phyloP scores from a whole-genome alignment of 1,284 basidiomycete genomes.

The Rugosomyces carneus region DNA sequence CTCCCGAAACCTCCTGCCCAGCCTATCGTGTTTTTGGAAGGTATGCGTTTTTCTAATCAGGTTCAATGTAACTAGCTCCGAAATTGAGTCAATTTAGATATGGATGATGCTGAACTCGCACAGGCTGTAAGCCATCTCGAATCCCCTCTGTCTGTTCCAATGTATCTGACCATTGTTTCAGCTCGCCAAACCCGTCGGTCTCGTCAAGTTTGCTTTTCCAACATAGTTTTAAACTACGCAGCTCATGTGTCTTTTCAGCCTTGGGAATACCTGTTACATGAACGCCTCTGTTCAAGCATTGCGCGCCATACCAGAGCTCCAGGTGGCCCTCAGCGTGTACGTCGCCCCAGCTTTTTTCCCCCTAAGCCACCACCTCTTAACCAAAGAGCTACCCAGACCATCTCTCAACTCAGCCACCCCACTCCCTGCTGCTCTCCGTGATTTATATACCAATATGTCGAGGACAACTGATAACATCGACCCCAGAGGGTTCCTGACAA shows the following conservation, averaged over 20 bases:
- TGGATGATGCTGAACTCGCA: constrained; percentile 80
- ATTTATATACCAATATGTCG: constrained; percentile 70
- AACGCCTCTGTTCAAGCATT: constrained; percentile 93
- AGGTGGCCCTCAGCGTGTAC: constrained; percentile 57
- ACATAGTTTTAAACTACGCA: constrained; percentile 11
- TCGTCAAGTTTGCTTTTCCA: constrained; percentile 47
- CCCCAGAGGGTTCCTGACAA: constrained; percentile 66
- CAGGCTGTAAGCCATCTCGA: constrained; percentile 50
- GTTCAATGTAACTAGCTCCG: not conserved
- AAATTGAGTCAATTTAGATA: constrained; percentile 49
- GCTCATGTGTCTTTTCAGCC: constrained; percentile 28
- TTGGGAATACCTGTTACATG: constrained; percentile 95
- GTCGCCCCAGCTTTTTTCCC: too few species aligned
- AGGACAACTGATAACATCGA: constrained; percentile 75
- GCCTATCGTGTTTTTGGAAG: constrained; percentile 78
- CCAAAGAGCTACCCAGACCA: constrained; percentile 26
- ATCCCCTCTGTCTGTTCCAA: not conserved
- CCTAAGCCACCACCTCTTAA: too few species aligned
- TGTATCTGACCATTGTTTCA: constrained; percentile 18
- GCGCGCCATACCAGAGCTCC: constrained; percentile 85
- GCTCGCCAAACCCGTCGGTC: constrained; percentile 64
- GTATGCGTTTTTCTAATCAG: constrained; percentile 29
- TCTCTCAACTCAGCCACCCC: constrained; percentile 32
- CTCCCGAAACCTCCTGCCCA: constrained; percentile 83
- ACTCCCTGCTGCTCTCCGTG: constrained; percentile 58